A percentile compares a stretch with the other conserved stretches of the same genome.
These are phyloP conservation scores for Rugonectria rugulosa DNA, from an alignment of 2,329 filamentous ascomycete genomes.

Conservation along the genomic window DNA sequence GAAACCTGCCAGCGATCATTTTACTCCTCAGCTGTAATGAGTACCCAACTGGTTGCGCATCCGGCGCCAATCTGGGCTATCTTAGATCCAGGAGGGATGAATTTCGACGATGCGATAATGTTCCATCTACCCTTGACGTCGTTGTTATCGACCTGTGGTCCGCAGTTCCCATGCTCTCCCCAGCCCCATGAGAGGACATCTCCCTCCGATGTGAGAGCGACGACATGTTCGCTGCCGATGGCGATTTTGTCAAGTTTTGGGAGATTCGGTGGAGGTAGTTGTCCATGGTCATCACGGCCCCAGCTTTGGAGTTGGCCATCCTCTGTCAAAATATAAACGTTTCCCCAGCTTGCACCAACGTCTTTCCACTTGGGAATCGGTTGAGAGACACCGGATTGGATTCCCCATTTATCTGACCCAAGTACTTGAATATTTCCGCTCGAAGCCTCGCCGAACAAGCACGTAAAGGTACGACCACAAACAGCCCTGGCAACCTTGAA, in stretches of 20 bases:
- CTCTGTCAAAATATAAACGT: conserved; percentile 72
- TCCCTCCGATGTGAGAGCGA: conserved; percentile 71
- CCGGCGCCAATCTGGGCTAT: conserved; percentile 78
- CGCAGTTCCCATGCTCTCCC: conserved; percentile 98
- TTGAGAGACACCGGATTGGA: conserved; percentile 65
- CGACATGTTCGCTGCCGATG: conserved; percentile 88
- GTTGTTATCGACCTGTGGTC: conserved; percentile 67
- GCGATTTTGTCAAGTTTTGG: conserved; percentile 70
- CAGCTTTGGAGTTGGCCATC: conserved; percentile 72
- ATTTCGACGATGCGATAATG: conserved; percentile 66
- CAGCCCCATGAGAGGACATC: conserved; percentile 89
- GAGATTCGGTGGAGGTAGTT: conserved; percentile 71
- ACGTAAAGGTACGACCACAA: conserved; percentile 88
- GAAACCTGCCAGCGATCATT: conserved; percentile 14
- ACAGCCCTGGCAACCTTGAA: conserved; percentile 74
- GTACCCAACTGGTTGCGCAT: conserved; percentile 87
- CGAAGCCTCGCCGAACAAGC: conserved; percentile 64
- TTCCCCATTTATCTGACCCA: conserved; percentile 77
- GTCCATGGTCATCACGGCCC: conserved; percentile 87
- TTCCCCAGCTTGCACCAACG: conserved; percentile 83
- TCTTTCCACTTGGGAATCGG: conserved; percentile 67
- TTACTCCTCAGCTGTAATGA: conserved; percentile 37
- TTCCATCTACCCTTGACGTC: conserved; percentile 76
- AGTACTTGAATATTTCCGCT: conserved; percentile 71
- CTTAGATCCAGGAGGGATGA: conserved; percentile 57